Base-by-base conservation (phyloP, 2,329 filamentous ascomycete species). In the Phoma sp. region DNA sequence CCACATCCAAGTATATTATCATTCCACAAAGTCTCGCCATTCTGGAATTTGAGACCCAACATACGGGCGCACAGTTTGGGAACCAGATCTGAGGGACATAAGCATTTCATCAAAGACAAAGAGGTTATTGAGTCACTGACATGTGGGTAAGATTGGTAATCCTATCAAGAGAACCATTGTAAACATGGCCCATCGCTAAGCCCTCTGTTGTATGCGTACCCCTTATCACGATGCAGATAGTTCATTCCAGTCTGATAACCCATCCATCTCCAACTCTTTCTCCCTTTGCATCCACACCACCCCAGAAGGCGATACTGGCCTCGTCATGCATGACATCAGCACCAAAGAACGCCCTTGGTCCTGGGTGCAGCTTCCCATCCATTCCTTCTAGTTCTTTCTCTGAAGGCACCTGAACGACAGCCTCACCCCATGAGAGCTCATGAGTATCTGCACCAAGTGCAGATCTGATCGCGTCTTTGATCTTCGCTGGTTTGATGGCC, bases 251-350 rank as follows among this genome's bases (percentile, higher is more conserved):
- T 35, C 54, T 69, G 6, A 80, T 72, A n/a, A 78, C 58, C 78
- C 78, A 80, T 6, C 76, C 77, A 70, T 80, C 77, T 3, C 77
- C 76, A 31, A 79, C 73, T 24, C 70, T 67, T 56, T 78, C 74
- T 0, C 78, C 76, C 49, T 75, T 77, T 0, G 77, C 76, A 65
- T 79, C 73, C 15, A 76, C 55, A 2, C 78, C 78, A 37, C 78
- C 78, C 77, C 76, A 80, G 13, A 80, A 64, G 3, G 78, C 69
- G 7, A 79, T 62, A 13, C 61, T 68, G 17, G 63, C 71, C 29
- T 67, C 69, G 21, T 72, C 73, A 31, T 75, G 73, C 59, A 74
- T 67, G 2, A 67, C 66, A 60, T 78, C 76, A n/a, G 72, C 72
- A 2, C 73, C 77, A 48, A 79, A 80, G 32, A 68, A 75, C 2